Percentiles rank a stretch among this genome's conserved stretches.
phyloP scores from a whole-genome alignment of 352 stramenopile genomes.

The Phytophthora colocasiae region DNA sequence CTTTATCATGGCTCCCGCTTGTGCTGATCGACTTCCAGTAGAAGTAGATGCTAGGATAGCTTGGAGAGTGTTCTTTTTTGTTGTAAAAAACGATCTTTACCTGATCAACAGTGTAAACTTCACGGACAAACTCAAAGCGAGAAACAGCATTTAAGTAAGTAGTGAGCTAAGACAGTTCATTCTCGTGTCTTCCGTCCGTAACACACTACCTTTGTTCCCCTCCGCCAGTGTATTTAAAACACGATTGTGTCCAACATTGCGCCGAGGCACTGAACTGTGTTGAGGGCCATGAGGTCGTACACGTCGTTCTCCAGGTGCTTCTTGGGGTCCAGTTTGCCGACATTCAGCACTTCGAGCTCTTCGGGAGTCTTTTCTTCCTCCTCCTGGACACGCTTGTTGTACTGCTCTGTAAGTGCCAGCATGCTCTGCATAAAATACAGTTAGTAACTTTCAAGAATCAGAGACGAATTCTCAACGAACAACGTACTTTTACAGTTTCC shows the following conservation, averaged over 20 bases:
- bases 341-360: slow-evolving; percentile 97
- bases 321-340: slow-evolving; percentile 98
- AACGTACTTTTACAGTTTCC: slow-evolving; percentile 86
- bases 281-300: slow-evolving; percentile 97
- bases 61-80: slow-evolving; percentile 19
- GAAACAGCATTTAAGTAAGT: slow-evolving; percentile 3
- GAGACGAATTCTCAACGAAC: not conserved
- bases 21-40: slow-evolving; percentile 22
- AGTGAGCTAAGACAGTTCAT: slow-evolving; percentile 28
- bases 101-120: slow-evolving; percentile 23
- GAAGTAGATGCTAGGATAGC: slow-evolving; percentile 22
- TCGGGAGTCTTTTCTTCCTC: slow-evolving; percentile 97
- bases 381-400: slow-evolving; percentile 96
- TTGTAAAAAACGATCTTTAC: slow-evolving; percentile 28
- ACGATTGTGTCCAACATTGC: slow-evolving; percentile 99
- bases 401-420: slow-evolving; percentile 96
- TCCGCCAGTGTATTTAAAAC: slow-evolving; percentile 84
- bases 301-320: slow-evolving; percentile 95
- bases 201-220: slow-evolving; percentile 18
- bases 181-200: slow-evolving; percentile 19
- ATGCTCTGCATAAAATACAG: slow-evolving; percentile 70
- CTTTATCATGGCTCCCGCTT: slow-evolving; percentile 18
- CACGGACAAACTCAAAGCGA: slow-evolving; percentile 16
- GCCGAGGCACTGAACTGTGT: slow-evolving; percentile 98
- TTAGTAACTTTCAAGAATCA: slow-evolving; percentile 54